A percentile compares a stretch with the other conserved stretches of the same genome.
These are phyloP conservation scores for Pichia sp. DNA, from an alignment of 1,139 yeast species.

Conservation along the genomic window DNA sequence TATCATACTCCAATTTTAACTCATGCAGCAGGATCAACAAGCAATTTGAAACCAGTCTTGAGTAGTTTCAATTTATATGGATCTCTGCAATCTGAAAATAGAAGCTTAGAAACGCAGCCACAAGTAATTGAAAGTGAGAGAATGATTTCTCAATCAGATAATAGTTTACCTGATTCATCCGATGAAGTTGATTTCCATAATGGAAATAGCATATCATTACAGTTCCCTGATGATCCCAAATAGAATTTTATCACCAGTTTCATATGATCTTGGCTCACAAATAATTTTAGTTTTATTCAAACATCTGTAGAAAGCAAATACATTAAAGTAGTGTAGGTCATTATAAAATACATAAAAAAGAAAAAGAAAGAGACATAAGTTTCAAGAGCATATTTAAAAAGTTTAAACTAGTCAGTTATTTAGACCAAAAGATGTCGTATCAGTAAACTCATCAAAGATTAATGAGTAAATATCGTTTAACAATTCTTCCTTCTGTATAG, in stretches of 20 bases:
- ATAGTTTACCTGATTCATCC: not conserved
- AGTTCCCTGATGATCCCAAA: slow-evolving; percentile 11
- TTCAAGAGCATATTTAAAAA: not conserved
- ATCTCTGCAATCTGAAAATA: slow-evolving; percentile 7
- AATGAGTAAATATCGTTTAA: slow-evolving; percentile 31
- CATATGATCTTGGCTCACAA: too few relatives aligned
- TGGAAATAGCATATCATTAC: slow-evolving; percentile 15
- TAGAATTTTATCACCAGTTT: too few relatives aligned
- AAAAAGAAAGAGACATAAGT: not conserved
- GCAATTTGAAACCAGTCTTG: slow-evolving; percentile 10
- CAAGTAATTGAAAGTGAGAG: not conserved
- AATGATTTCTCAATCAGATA: not conserved
- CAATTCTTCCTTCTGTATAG: slow-evolving; percentile 23
- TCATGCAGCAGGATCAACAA: slow-evolving; percentile 10
- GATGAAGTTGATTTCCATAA: slow-evolving; percentile 11
- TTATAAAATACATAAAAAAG: not conserved
- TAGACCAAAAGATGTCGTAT: slow-evolving; percentile 19
- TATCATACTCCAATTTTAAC: slow-evolving; percentile 23
- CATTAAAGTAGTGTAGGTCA: not conserved
- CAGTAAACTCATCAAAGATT: slow-evolving; percentile 32
- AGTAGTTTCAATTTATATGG: slow-evolving; percentile 17
- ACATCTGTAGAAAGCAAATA: too few relatives aligned
- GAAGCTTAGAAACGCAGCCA: not conserved
- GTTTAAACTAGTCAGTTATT: not conserved
- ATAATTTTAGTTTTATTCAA: too few relatives aligned